A percentile compares a stretch with the other conserved stretches of the same genome.
phyloP scores from a whole-genome alignment of 1,284 basidiomycete genomes.

The Papiliotrema nemorosa region DNA sequence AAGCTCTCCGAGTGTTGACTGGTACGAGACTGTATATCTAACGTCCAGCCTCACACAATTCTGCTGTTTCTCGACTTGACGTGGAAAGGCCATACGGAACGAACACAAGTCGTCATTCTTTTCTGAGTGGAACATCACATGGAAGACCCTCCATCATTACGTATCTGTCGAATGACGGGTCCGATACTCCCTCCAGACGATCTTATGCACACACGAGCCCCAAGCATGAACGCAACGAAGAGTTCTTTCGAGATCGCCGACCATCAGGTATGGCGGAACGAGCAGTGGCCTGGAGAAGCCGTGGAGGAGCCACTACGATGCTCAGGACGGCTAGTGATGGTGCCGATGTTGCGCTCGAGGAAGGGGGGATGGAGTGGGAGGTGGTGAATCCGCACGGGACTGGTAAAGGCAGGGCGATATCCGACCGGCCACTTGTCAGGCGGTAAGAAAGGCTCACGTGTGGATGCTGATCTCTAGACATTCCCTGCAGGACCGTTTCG shows the following conservation, averaged over 20 bases:
- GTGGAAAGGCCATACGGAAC: conserved; percentile 5
- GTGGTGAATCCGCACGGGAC: conserved; percentile 36
- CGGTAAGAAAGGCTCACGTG: conserved; percentile 15
- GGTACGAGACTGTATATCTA: neutral
- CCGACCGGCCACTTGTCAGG: conserved; percentile 9
- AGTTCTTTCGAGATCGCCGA: neutral
- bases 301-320: conserved; percentile 23
- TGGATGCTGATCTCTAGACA: conserved; percentile 10
- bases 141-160: conserved; percentile 29
- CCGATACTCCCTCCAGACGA: conserved; percentile 6
- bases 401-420: conserved; percentile 16
- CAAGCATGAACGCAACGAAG: neutral
- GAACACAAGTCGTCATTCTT: conserved; percentile 12
- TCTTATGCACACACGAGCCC: neutral
- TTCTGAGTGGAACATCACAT: conserved; percentile 13
- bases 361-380: conserved; percentile 37
- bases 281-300: conserved; percentile 22
- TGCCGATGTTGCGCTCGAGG: conserved; percentile 33
- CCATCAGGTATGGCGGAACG: conserved; percentile 13
- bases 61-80: conserved; percentile 9
- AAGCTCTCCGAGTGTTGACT: no score
- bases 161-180: conserved; percentile 13
- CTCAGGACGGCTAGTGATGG: conserved; percentile 37
- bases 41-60: conserved; percentile 20
- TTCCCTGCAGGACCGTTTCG: conserved; percentile 20